phyloP scores from a whole-genome alignment of 768 basidiomycete genomes.

The Podaxis carcinomalis region DNA sequence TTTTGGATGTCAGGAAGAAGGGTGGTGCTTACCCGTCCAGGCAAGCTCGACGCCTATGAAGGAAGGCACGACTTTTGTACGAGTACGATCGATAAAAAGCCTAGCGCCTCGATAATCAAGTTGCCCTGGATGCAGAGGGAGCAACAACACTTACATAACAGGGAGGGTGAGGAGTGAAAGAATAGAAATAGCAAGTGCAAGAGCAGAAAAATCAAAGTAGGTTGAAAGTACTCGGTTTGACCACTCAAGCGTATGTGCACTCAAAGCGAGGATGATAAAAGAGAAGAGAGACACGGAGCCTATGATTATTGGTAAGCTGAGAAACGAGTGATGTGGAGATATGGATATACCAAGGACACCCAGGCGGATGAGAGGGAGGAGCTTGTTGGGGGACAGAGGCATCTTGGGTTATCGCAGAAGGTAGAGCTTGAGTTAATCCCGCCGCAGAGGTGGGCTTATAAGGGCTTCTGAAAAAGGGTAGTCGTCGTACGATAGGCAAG shows the following conservation, averaged over 20 bases:
- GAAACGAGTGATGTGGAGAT: background rate
- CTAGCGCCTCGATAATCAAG: slow-evolving; percentile 15
- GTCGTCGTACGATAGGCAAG: too few relatives aligned
- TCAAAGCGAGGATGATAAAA: slow-evolving; percentile 20
- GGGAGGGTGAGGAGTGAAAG: slow-evolving; percentile 39
- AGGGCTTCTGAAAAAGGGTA: too few relatives aligned
- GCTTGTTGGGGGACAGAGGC: background rate
- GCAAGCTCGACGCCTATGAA: slow-evolving; percentile 36
- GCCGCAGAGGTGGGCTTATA: too few relatives aligned
- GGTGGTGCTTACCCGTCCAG: slow-evolving; percentile 30
- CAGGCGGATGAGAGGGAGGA: background rate
- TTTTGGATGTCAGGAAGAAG: background rate
- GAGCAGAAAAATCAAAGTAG: slow-evolving; percentile 27
- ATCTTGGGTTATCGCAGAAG: background rate
- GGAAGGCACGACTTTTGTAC: slow-evolving; percentile 33
- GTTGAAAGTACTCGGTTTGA: slow-evolving; percentile 7
- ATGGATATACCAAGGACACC: background rate
- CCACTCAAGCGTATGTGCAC: slow-evolving; percentile 20
- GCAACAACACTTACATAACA: slow-evolving; percentile 27
- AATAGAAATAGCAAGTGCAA: slow-evolving; percentile 31
- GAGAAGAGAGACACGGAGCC: slow-evolving; percentile 18
- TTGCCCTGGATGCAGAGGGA: background rate
- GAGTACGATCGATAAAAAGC: slow-evolving; percentile 29
- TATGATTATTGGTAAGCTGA: background rate
- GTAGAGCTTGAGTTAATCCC: too few relatives aligned